Percentiles rank a stretch among this genome's conserved stretches.
phyloP scores from a whole-genome alignment of 2,329 filamentous ascomycete genomes.

The Chaetomiaceae sp. region DNA sequence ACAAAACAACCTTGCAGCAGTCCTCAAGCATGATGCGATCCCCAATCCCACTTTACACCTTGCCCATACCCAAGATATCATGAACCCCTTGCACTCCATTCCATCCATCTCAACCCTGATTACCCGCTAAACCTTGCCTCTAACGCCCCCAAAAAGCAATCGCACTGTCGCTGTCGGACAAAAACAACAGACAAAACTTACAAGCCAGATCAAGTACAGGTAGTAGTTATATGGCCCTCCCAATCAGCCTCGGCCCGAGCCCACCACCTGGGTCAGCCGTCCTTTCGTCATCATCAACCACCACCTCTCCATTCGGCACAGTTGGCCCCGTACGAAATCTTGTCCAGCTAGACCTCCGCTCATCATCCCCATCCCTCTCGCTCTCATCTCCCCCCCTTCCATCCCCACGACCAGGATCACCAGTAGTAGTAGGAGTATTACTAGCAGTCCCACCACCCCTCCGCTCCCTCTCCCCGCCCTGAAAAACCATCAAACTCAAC shows the following conservation, averaged over 20 bases:
- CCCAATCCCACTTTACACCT: too few relatives aligned
- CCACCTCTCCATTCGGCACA: conserved; percentile 22
- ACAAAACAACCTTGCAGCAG: too few relatives aligned
- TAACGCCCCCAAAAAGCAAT: neutral
- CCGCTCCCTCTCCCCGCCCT: neutral
- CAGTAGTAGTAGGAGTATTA: neutral
- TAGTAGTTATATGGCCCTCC: neutral
- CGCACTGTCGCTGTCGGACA: too few relatives aligned
- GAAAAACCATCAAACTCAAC: conserved; percentile 16
- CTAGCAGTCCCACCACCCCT: neutral
- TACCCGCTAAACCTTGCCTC: neutral
- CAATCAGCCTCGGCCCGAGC: neutral
- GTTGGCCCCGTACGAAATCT: conserved; percentile 15
- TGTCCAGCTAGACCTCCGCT: too few relatives aligned
- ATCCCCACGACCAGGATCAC: neutral
- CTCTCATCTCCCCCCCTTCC: neutral
- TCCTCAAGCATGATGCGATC: too few relatives aligned
- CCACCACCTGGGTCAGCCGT: too few relatives aligned
- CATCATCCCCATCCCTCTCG: neutral
- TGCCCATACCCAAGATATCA: too few relatives aligned
- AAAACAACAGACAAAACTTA: too few relatives aligned
- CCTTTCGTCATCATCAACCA: conserved; percentile 22
- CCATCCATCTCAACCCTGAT: too few relatives aligned
- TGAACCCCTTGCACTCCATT: too few relatives aligned
- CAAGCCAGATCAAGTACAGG: neutral